These are phyloP conservation scores for Dendrobium nobile DNA, from an alignment of 106 monocot genomes.

Conservation along the genomic window DNA sequence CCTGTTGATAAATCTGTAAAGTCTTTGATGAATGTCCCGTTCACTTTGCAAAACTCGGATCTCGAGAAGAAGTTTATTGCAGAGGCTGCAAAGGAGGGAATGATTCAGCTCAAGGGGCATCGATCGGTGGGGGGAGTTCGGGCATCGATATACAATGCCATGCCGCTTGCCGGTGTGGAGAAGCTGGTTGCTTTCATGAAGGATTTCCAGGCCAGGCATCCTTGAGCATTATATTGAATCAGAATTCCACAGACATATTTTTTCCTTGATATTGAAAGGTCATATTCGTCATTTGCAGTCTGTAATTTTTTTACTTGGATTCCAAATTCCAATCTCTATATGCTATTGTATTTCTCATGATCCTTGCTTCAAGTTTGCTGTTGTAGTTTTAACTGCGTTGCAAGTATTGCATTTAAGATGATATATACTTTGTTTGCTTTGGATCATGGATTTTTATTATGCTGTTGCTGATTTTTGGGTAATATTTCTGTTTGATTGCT, in stretches of 20 bases:
- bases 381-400: neutral
- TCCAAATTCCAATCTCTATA: neutral
- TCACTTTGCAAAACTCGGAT: conserved; percentile 58
- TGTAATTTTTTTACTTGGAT: neutral
- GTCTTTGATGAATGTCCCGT: conserved; percentile 93
- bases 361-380: conserved; percentile 2
- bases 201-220: conserved; percentile 91
- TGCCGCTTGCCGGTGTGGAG: conserved; percentile 82
- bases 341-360: neutral
- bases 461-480: neutral
- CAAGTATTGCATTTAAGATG: neutral
- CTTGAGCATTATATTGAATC: conserved; percentile 1
- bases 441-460: no score
- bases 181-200: conserved; percentile 99
- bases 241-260: neutral
- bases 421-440: neutral
- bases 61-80: conserved; percentile 96
- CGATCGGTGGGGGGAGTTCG: conserved; percentile 88
- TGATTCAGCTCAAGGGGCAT: conserved; percentile 99
- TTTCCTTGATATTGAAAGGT: neutral
- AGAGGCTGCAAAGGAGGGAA: conserved; percentile 78
- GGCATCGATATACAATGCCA: conserved; percentile 94
- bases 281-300: neutral
- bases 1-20: conserved; percentile 86
- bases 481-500: neutral